A percentile compares a stretch with the other conserved stretches of the same genome.
These are phyloP conservation scores for Boletus subparvulus DNA, from an alignment of 768 basidiomycete species.

Conservation along the genomic window DNA sequence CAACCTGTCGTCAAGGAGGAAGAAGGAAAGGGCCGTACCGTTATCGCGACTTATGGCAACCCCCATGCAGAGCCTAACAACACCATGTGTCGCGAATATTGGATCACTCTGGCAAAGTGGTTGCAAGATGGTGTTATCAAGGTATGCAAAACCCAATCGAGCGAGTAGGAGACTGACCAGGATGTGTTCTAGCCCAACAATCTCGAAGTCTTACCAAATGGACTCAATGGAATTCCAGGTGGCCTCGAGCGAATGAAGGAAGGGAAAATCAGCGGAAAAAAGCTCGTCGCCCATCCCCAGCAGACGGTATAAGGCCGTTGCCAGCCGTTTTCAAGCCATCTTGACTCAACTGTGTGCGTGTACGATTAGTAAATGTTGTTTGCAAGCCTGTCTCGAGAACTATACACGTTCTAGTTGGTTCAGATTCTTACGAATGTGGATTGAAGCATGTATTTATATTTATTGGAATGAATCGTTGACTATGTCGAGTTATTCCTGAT, in stretches of 20 bases:
- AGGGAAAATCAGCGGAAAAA: conserved; percentile 42
- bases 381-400: background rate
- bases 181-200: conserved; percentile 35
- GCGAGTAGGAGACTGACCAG: background rate
- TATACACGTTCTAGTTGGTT: background rate
- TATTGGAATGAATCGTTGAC: background rate
- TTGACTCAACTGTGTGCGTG: conserved; percentile 1
- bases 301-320: conserved; percentile 28
- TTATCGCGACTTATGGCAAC: conserved; percentile 25
- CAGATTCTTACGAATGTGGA: background rate
- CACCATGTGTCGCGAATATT: conserved; percentile 13
- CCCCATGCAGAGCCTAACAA: conserved; percentile 23
- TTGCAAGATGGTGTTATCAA: conserved; percentile 27
- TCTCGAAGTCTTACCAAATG: conserved; percentile 42
- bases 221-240: conserved; percentile 37
- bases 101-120: conserved; percentile 26
- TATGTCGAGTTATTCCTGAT: background rate
- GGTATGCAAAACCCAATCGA: conserved; percentile 6
- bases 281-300: conserved; percentile 43
- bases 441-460: conserved; percentile 1
- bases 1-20: conserved; percentile 23
- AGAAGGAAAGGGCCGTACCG: conserved; percentile 17
- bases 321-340: background rate
- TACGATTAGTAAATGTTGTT: conserved; percentile 16
- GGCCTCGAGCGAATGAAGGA: conserved; percentile 38